phyloP scores from a whole-genome alignment of 192 early-diverging fungal genomes.

The Coemansia sp. region DNA sequence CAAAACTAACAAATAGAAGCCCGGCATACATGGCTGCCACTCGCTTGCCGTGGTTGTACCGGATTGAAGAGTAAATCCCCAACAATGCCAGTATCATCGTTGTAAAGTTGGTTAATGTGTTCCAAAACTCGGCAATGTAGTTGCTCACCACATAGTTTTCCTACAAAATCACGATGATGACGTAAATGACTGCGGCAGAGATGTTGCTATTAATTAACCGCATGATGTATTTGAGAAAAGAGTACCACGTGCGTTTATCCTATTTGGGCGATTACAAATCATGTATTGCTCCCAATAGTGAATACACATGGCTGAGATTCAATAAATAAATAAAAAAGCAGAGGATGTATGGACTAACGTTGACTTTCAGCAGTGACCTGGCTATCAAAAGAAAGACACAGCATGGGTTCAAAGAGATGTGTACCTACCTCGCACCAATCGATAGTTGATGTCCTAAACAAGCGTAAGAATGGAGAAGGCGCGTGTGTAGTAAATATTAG shows the following conservation, averaged over 20 bases:
- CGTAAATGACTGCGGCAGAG: neutral
- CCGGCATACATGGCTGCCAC: constrained; percentile 54
- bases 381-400: neutral
- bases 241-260: neutral
- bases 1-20: constrained; percentile 62
- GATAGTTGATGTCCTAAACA: constrained; percentile 60
- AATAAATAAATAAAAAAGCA: neutral
- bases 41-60: constrained; percentile 53
- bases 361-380: neutral
- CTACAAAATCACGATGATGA: constrained; percentile 17
- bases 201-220: neutral
- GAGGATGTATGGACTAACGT: neutral
- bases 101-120: constrained; percentile 60
- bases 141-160: constrained; percentile 66
- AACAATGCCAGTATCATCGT: constrained; percentile 46
- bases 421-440: constrained; percentile 75
- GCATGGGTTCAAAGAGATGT: neutral
- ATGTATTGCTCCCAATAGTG: neutral
- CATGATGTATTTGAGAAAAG: neutral
- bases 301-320: neutral
- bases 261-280: neutral
- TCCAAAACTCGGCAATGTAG: constrained; percentile 75
- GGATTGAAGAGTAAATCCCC: constrained; percentile 56
- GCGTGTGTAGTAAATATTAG: neutral
- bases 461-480: neutral